Evolutionary conservation across 108 stramenopile species (phyloP), one percentile per base, ranked within the genome.

Genomic region (Parietichytrium sp.): DNA sequence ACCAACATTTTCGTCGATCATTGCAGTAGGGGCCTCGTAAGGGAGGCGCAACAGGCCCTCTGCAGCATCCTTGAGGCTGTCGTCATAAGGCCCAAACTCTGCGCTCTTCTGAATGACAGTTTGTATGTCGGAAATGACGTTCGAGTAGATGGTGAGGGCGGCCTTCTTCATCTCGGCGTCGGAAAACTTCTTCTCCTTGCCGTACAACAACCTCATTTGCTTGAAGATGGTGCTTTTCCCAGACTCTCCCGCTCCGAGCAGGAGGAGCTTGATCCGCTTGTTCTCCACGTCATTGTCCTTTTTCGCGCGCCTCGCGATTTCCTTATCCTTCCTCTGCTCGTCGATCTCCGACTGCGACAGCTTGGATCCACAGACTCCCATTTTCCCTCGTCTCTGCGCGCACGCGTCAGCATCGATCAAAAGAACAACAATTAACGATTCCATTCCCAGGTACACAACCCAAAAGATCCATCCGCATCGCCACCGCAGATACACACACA

Each of bases 201-300:
- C 84, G 53, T 85, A 84, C 6, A 88, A 53, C 23, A 88, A 81
- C 20, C 50, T 38, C 80, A 88, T 84, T 52, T 88, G 87, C 54
- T 88, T 87, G 81, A 87, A 87, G 45, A 87, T 83, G 23, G 87
- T 87, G 25, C 47, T 49, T 54, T 87, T 87, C 29, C 87, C 87
- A 12, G 51, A 54, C 61, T 87, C 87, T 6, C 85, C 87, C 2
- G 87, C 84, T 8, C 98, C 98, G 27, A 99, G 87, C 47, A 99
- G 86, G 25, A 99, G 86, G 52, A 99, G 91, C 90, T 99, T 99
- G 82, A 98, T 89, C 79, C 89, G 88, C 31, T 23, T 51, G 8
- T 53, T 47, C 25, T 84, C 83, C 29, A 13, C 30, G 23, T 55
- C 3, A 4, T 23, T 20, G 29, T 82, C 79, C 31, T 23, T 8